Evolutionary conservation across 129 eudicot genomes (phyloP).

Genomic region (Flaveria bidentis): DNA sequence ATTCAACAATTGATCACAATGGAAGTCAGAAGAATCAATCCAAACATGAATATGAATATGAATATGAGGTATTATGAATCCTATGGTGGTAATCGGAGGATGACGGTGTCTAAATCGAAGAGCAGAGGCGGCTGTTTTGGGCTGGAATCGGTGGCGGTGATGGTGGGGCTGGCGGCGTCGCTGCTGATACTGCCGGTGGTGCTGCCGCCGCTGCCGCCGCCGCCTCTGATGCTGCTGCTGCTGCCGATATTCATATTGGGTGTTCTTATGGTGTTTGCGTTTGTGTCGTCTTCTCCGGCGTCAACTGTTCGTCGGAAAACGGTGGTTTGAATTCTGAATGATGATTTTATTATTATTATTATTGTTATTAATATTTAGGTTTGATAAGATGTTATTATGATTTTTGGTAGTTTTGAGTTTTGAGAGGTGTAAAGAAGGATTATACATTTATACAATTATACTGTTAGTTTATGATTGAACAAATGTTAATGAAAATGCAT

Average conservation of each 20-base stretch:
- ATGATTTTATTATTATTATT: too few relatives aligned
- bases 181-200: slow-evolving; percentile 61
- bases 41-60: background rate
- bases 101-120: slow-evolving; percentile 18
- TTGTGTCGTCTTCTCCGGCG: slow-evolving; percentile 40
- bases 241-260: slow-evolving; percentile 59
- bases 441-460: background rate
- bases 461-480: background rate
- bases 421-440: slow-evolving; percentile 35
- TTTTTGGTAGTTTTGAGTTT: background rate
- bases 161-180: slow-evolving; percentile 54
- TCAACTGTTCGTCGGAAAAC: slow-evolving; percentile 24
- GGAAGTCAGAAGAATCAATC: slow-evolving; percentile 38
- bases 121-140: slow-evolving; percentile 45
- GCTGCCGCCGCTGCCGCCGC: slow-evolving; percentile 80
- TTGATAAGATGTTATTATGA: background rate
- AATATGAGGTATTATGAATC: slow-evolving; percentile 13
- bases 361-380: background rate
- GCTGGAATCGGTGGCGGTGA: slow-evolving; percentile 53
- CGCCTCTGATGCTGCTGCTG: slow-evolving; percentile 60
- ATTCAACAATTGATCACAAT: background rate
- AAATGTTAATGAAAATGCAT: background rate
- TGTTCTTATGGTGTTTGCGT: slow-evolving; percentile 55
- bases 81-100: background rate
- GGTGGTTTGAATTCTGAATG: too few relatives aligned